A percentile compares a stretch with the other conserved stretches of the same genome.
Conservation (phyloP, 495 filamentous ascomycete genomes). For the Massariosphaeria phaeospora region DNA sequence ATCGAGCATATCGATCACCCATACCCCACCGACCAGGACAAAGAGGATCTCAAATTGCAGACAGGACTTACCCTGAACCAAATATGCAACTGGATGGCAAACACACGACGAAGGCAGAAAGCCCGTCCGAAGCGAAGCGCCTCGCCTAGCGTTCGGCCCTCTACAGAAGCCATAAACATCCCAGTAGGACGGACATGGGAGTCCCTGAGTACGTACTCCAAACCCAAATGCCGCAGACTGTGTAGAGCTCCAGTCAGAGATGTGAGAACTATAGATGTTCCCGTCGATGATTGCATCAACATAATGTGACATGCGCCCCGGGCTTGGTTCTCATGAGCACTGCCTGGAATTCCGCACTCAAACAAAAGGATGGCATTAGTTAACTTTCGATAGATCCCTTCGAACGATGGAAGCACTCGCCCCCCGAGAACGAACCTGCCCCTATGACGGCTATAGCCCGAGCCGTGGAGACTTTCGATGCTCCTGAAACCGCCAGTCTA, state of each 20-base stretch:
- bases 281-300: background rate
- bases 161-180: constrained; percentile 59
- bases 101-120: constrained; percentile 74
- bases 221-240: background rate
- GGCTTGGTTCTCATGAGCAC: background rate
- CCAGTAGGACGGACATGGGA: constrained; percentile 40
- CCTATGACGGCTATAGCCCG: constrained; percentile 71
- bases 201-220: constrained; percentile 25
- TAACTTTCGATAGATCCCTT: constrained; percentile 54
- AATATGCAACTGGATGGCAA: constrained; percentile 83
- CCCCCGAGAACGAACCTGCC: constrained; percentile 82
- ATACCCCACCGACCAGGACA: constrained; percentile 77
- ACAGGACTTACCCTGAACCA: constrained; percentile 73
- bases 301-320: background rate
- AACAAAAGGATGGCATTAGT: background rate
- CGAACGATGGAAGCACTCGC: constrained; percentile 81
- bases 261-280: background rate
- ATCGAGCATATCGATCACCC: constrained; percentile 68
- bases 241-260: background rate
- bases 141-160: constrained; percentile 35
- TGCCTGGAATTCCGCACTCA: background rate
- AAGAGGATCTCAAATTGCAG: constrained; percentile 62
- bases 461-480: constrained; percentile 57
- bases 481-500: constrained; percentile 20
- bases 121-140: constrained; percentile 46